Percentiles rank a stretch among this genome's conserved stretches.
These are phyloP conservation scores for Aquilaria sinensis DNA, from an alignment of 345 rosid species.

Conservation along the genomic window DNA sequence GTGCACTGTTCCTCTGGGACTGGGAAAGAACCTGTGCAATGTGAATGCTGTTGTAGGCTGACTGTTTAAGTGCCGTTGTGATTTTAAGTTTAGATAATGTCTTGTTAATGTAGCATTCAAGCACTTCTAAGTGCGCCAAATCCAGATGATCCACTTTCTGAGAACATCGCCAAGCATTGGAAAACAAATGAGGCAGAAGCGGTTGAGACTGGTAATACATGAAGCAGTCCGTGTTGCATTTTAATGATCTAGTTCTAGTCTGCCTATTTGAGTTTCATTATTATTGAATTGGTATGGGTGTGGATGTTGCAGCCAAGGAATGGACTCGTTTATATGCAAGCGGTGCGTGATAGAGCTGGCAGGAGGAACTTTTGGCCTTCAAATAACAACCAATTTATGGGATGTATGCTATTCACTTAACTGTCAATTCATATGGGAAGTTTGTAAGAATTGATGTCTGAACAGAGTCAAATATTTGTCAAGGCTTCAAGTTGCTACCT, in stretches of 20 bases:
- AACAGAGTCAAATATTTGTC: constrained; percentile 23
- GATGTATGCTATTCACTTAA: constrained; percentile 28
- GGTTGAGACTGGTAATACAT: constrained; percentile 78
- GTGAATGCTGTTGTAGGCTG: no score
- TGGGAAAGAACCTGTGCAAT: no score
- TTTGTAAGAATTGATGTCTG: constrained; percentile 31
- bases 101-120: constrained; percentile 54
- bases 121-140: constrained; percentile 98
- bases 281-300: neutral
- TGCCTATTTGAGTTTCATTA: neutral
- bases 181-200: constrained; percentile 94
- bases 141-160: constrained; percentile 98
- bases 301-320: constrained; percentile 72
- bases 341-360: constrained; percentile 43
- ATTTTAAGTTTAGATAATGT: neutral
- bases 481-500: constrained; percentile 25
- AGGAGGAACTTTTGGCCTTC: constrained; percentile 12
- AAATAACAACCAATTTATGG: constrained; percentile 23
- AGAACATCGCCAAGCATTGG: constrained; percentile 99
- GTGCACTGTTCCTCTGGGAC: no score
- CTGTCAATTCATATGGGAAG: constrained; percentile 27
- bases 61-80: neutral
- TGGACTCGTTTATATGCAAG: constrained; percentile 96
- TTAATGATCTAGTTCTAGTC: neutral
- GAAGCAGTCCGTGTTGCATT: neutral